Conservation (phyloP, 2,329 filamentous ascomycete species). For the Phialophora chinensis region DNA sequence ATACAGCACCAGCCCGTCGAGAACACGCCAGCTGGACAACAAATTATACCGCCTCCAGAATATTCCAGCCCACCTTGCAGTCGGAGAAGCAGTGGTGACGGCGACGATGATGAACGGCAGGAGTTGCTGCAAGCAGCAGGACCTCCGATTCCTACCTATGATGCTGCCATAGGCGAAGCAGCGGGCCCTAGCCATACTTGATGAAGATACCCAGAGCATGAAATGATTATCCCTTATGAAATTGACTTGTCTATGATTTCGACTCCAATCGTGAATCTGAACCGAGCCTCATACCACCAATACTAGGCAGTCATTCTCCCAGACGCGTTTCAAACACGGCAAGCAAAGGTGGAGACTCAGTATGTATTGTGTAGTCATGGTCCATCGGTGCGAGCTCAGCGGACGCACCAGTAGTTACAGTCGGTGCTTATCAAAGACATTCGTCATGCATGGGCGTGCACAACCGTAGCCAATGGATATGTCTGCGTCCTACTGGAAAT, state of each 20-base stretch:
- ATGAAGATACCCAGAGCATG: conserved; percentile 35
- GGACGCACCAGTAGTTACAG: background rate
- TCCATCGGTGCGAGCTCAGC: background rate
- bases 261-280: background rate
- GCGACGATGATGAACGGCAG: conserved; percentile 56
- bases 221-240: conserved; percentile 31
- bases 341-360: background rate
- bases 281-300: background rate
- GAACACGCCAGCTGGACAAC: conserved; percentile 57
- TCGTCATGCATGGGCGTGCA: conserved; percentile 11
- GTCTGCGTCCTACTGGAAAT: background rate
- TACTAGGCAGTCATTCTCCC: background rate
- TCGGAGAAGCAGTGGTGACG: conserved; percentile 64
- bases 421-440: conserved; percentile 11
- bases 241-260: conserved; percentile 3
- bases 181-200: conserved; percentile 37
- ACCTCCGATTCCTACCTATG: conserved; percentile 83
- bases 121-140: conserved; percentile 53
- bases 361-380: background rate
- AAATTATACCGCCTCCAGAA: conserved; percentile 70
- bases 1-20: conserved; percentile 39
- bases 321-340: background rate
- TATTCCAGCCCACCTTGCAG: conserved; percentile 66
- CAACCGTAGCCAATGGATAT: background rate
- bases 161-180: conserved; percentile 67